Evolutionary conservation across 73 alveolate genomes (phyloP).

Genomic region (Loxodes magnus): DNA sequence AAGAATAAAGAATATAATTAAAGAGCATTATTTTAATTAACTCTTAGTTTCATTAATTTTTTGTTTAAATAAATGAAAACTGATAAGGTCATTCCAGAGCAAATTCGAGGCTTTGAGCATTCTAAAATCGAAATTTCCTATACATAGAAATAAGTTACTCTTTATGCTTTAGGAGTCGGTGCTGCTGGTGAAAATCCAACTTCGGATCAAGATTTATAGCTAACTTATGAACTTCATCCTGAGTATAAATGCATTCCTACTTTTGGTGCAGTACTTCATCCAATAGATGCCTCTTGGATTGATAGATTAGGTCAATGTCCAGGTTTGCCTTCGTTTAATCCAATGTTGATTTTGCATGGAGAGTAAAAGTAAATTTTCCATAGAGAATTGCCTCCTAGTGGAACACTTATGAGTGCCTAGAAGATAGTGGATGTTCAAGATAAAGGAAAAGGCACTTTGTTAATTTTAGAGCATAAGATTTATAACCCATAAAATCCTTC

Average conservation of each 20-base stretch:
- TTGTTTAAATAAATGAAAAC: slow-evolving; percentile 15
- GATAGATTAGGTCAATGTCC: slow-evolving; percentile 43
- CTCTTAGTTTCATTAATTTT: no score
- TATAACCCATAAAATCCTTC: slow-evolving; percentile 3
- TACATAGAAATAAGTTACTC: slow-evolving; percentile 25
- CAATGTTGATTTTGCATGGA: slow-evolving; percentile 85
- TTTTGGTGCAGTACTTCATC: slow-evolving; percentile 42
- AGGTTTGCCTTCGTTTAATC: slow-evolving; percentile 79
- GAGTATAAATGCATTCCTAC: slow-evolving; percentile 58
- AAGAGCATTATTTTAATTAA: no score
- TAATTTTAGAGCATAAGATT: slow-evolving; percentile 11
- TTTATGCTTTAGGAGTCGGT: slow-evolving; percentile 64
- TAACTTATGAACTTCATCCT: slow-evolving; percentile 62
- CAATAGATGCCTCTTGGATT: slow-evolving; percentile 26
- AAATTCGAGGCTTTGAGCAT: slow-evolving; percentile 32
- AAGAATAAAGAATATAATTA: no score
- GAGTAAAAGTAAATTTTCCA: slow-evolving; percentile 49
- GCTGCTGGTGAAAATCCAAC: slow-evolving; percentile 51
- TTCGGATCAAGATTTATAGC: slow-evolving; percentile 44
- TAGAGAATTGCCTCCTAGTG: slow-evolving; percentile 45
- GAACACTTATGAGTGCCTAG: slow-evolving; percentile 19
- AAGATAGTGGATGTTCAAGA: slow-evolving; percentile 56
- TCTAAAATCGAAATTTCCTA: slow-evolving; percentile 12
- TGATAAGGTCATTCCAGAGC: slow-evolving; percentile 13
- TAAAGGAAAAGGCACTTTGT: slow-evolving; percentile 64